Conservation (phyloP, 352 stramenopile species). For the Pythium myriotylum region DNA sequence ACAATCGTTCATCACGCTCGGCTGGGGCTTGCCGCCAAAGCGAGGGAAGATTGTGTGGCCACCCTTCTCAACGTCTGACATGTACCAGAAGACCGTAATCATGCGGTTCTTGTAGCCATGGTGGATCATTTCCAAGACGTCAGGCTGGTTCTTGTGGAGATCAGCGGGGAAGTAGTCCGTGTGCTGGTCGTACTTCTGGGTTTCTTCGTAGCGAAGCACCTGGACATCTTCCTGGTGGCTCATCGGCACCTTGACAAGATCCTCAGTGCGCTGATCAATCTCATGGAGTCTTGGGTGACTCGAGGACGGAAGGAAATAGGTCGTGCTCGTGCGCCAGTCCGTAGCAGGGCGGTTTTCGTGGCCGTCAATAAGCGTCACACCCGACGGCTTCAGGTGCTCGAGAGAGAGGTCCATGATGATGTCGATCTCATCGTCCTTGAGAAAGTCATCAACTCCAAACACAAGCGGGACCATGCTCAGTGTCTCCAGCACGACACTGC, state of each 20-base stretch:
- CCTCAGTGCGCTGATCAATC: constrained; percentile 66
- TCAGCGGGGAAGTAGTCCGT: constrained; percentile 67
- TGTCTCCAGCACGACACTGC: constrained; percentile 35
- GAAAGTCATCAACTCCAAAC: constrained; percentile 74
- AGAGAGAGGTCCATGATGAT: constrained; percentile 71
- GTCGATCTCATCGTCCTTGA: constrained; percentile 78
- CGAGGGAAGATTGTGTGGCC: constrained; percentile 78
- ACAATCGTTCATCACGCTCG: constrained; percentile 58
- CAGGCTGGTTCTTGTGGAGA: constrained; percentile 48
- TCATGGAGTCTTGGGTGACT: constrained; percentile 41
- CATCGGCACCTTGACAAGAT: constrained; percentile 67
- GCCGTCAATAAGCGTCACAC: constrained; percentile 61
- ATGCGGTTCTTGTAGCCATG: constrained; percentile 82
- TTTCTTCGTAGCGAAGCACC: constrained; percentile 74
- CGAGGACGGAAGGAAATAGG: constrained; percentile 67
- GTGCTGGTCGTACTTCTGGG: constrained; percentile 82
- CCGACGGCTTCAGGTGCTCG: constrained; percentile 60
- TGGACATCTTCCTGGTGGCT: constrained; percentile 73
- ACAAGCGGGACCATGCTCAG: constrained; percentile 53
- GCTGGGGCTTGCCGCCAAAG: constrained; percentile 46
- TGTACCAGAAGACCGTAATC: constrained; percentile 89
- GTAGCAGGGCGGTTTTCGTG: constrained; percentile 65
- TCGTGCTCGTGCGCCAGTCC: constrained; percentile 80
- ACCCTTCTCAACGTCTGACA: constrained; percentile 75
- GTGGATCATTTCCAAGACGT: constrained; percentile 58